phyloP scores from a whole-genome alignment of 805 yeast genomes.

The Wickerhamiella brachini region DNA sequence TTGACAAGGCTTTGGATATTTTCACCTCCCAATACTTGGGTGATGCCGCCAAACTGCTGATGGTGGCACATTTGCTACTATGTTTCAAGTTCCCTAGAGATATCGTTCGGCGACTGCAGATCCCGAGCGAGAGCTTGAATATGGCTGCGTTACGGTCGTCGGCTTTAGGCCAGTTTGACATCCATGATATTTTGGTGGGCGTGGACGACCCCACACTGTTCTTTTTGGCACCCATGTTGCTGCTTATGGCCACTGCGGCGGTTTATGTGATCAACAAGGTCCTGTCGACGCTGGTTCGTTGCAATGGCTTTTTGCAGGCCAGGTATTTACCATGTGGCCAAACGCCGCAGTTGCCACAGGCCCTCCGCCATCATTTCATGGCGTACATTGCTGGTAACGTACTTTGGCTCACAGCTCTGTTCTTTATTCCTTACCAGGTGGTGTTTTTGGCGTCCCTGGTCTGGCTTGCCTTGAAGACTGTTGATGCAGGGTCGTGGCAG shows the following conservation, averaged over 20 bases:
- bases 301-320: background rate
- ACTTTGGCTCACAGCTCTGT: constrained; percentile 2
- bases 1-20: constrained; percentile 33
- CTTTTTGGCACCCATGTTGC: constrained; percentile 11
- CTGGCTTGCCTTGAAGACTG: constrained; percentile 6
- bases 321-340: background rate
- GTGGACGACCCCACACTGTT: constrained; percentile 12
- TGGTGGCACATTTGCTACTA: constrained; percentile 22
- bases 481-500: constrained; percentile 2
- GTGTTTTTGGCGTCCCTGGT: constrained; percentile 31
- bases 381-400: background rate
- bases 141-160: constrained; percentile 12
- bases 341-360: background rate
- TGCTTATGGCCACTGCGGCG: constrained; percentile 9
- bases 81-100: constrained; percentile 10
- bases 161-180: constrained; percentile 7
- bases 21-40: constrained; percentile 24
- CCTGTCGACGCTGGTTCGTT: constrained; percentile 13
- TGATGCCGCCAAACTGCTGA: constrained; percentile 17
- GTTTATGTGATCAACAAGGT: constrained; percentile 5
- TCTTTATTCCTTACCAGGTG: constrained; percentile 28
- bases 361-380: background rate
- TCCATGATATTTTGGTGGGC: constrained; percentile 16
- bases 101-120: constrained; percentile 14
- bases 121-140: constrained; percentile 20